Evolutionary conservation across 257 asterid species (phyloP), one percentile per base, ranked within the genome.

Genomic region (Marsdenia floribunda): DNA sequence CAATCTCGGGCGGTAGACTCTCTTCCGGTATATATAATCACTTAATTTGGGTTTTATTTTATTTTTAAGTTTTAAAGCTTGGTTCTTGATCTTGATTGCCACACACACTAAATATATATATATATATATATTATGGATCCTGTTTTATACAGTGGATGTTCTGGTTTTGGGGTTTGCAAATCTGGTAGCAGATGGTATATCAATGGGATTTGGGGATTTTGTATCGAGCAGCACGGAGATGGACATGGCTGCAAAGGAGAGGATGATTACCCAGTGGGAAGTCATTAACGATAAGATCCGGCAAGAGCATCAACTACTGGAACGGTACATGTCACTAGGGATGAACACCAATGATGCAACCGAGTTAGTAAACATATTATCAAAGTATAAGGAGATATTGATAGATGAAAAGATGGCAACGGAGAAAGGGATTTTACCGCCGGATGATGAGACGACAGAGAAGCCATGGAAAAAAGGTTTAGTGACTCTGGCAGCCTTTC

Each of bases 171-270:
- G 97, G 63, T 81, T 91, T 53, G 90, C 96, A 3, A 91, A 88
- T 80, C 86, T 89, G n/a, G 92, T 88, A 37, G 96, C 96, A 13
- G 97, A 91, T 78, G 96, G 93, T 53, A 87, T 89, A 80, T 91
- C 96, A 1, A 87, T 87, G 97, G 97, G 92, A 58, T 88, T 91
- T 3, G 93, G 97, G 14, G 97, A 91, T 75, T 89, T 78, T 9
- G 80, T 91, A 57, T 91, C 97, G 0, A 88, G 77, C 77, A 88
- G 89, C 33, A 85, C 90, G 0, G 90, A 89, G 78, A 86, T 82
- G 50, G 96, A 88, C 12, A 90, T 91, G 1, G 93, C 88, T 3
- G 84, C 82, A 6, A 85, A 83, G 66, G 92, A 91, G 85, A 79
- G 90, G 68, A 64, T 40, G 8, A 80, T 89, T 12, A 84, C 90